These are phyloP conservation scores for Fomitopsis pulvina DNA, from an alignment of 768 basidiomycete genomes.

Conservation along the genomic window DNA sequence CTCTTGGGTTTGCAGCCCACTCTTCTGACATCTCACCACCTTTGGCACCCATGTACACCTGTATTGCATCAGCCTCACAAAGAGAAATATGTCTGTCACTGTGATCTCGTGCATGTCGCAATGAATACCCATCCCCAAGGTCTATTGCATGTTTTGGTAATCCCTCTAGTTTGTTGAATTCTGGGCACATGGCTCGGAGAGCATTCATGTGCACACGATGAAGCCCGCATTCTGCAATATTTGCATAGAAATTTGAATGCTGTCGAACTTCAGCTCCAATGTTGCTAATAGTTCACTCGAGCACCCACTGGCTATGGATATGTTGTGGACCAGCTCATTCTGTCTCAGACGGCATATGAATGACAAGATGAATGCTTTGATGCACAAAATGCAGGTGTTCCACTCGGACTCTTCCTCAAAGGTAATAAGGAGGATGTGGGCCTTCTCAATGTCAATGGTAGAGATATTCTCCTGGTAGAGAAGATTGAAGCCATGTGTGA, in stretches of 20 bases:
- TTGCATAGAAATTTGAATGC: slow-evolving; percentile 19
- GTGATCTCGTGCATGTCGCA: not conserved
- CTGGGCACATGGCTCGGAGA: not conserved
- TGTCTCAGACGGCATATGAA: slow-evolving; percentile 23
- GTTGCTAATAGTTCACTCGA: slow-evolving; percentile 22
- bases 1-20: not conserved
- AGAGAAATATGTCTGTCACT: not conserved
- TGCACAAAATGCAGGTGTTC: slow-evolving; percentile 27
- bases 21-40: too few relatives aligned
- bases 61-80: too few relatives aligned
- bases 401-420: slow-evolving; percentile 30
- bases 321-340: slow-evolving; percentile 11
- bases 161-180: not conserved
- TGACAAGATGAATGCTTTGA: slow-evolving; percentile 25
- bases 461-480: too few relatives aligned
- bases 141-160: not conserved
- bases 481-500: too few relatives aligned
- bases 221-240: slow-evolving; percentile 8
- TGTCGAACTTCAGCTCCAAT: slow-evolving; percentile 19
- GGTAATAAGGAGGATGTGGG: slow-evolving; percentile 8
- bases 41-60: too few relatives aligned
- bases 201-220: not conserved
- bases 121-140: not conserved
- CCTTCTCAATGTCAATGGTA: too few relatives aligned
- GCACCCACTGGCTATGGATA: slow-evolving; percentile 12